Conservation (phyloP, 176 grass and related monocot genomes). For the Cenchrus purpureus region DNA sequence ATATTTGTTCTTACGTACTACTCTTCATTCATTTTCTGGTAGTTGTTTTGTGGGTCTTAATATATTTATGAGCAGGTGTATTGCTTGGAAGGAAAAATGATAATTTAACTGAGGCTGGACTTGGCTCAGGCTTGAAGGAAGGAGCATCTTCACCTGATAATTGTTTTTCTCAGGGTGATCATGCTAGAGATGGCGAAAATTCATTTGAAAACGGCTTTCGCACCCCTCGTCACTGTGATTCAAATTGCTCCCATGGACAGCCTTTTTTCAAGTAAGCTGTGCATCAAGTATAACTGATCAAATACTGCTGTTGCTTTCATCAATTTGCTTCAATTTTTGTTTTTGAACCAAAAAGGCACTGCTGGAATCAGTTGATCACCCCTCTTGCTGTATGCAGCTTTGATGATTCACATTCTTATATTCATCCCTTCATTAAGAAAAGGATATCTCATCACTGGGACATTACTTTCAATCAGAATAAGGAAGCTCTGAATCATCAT, state of each 20-base stretch:
- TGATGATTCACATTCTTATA: slow-evolving; percentile 66
- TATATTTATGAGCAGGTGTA: slow-evolving; percentile 57
- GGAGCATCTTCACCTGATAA: slow-evolving; percentile 43
- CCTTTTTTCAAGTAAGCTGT: slow-evolving; percentile 61
- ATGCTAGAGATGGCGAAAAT: slow-evolving; percentile 33
- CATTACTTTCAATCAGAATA: slow-evolving; percentile 54
- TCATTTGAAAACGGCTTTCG: slow-evolving; percentile 54
- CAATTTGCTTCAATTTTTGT: neutral
- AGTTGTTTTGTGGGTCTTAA: slow-evolving; percentile 37
- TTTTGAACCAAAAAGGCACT: slow-evolving; percentile 5
- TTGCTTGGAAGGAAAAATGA: slow-evolving; percentile 36
- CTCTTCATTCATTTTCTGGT: neutral
- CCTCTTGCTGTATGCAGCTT: slow-evolving; percentile 56
- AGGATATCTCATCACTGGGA: slow-evolving; percentile 60
- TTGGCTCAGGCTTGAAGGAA: slow-evolving; percentile 16
- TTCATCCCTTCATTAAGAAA: slow-evolving; percentile 83
- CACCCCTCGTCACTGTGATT: slow-evolving; percentile 22
- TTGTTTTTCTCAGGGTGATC: slow-evolving; percentile 38
- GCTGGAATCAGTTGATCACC: slow-evolving; percentile 25
- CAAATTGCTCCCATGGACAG: slow-evolving; percentile 34
- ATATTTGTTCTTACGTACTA: neutral
- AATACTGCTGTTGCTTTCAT: neutral
- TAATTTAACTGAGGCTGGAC: slow-evolving; percentile 35
- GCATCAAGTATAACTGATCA: slow-evolving; percentile 23
- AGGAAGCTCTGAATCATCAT: slow-evolving; percentile 38